Evolutionary conservation across 2,329 filamentous ascomycete species (phyloP), one percentile per base, ranked within the genome.

Genomic region (Colletotrichum magnum): DNA sequence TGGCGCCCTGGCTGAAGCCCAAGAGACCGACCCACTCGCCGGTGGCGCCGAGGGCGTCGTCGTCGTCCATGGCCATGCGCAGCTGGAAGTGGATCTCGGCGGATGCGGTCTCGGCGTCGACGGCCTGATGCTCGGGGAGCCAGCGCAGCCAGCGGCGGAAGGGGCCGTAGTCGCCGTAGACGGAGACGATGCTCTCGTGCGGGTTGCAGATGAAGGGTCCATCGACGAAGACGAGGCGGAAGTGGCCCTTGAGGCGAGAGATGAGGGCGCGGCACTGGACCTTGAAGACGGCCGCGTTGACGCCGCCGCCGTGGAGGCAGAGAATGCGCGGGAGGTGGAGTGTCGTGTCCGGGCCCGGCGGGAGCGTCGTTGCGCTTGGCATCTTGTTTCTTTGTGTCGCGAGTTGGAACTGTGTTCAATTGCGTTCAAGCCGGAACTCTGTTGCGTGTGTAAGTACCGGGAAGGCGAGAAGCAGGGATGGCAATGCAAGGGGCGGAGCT

Each of bases 251-350:
- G 0, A 94, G 86, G 28, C 75, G 77, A 36, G 77, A 72, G 58
- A 79, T 77, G 62, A 88, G 73, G 71, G 82, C 82, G 71, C 93
- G 92, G 73, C 89, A 89, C 81, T 95, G 93, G 12, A 86, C 78
- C 70, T 86, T 82, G 82, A 94, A 94, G 77, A 94, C 88, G 48
- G 84, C 77, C n/a, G 86, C 90, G 75, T 92, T 94, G 72, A 91
- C 89, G 70, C 93, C 93, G 74, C 92, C 93, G 77, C 93, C 93
- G 79, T 95, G 93, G n/a, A 95, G 89, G 80, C 92, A 94, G 73
- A 95, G 90, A 73, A 95, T 89, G 68, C 92, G 90, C 3, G 92
- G 92, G 32, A 86, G 82, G 68, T 72, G 61, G 16, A 69, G 71
- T 26, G 69, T 68, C 5, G 66, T 57, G 58, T 72, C 69, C 32